Percentiles rank a stretch among this genome's conserved stretches.
Evolutionary conservation across 164 flowering plant species (phyloP).

Genomic region (Magnolia kwangsiensis): DNA sequence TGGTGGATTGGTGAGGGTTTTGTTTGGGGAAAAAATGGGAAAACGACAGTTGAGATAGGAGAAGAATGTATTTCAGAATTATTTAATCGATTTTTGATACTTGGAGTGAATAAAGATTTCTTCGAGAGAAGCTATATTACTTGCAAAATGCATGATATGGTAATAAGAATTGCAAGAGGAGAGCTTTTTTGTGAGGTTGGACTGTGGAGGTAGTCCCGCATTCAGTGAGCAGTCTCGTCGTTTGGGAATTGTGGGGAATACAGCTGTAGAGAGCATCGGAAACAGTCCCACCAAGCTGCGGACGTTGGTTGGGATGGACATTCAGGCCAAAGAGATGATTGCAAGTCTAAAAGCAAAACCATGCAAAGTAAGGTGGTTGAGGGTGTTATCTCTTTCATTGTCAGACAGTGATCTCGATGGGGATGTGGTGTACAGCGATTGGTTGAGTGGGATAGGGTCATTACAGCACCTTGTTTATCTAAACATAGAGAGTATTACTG

Average conservation of each 20-base stretch:
- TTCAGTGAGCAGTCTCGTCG: neutral
- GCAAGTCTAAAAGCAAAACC: neutral
- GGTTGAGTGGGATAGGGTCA: slow-evolving; percentile 5
- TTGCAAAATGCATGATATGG: too few species aligned
- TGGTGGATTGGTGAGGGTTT: too few species aligned
- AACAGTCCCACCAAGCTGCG: neutral
- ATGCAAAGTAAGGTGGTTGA: neutral
- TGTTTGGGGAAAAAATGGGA: too few species aligned
- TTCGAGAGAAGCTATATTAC: too few species aligned
- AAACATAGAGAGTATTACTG: neutral
- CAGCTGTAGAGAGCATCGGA: neutral
- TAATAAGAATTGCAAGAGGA: too few species aligned
- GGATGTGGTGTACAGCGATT: neutral
- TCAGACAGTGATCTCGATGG: too few species aligned
- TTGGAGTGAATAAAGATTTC: too few species aligned
- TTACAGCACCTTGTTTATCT: neutral
- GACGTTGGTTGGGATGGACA: neutral
- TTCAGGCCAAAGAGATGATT: neutral
- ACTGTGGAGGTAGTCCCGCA: neutral
- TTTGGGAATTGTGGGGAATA: neutral
- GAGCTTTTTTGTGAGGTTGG: too few species aligned
- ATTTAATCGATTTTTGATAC: too few species aligned
- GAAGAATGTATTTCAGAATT: too few species aligned
- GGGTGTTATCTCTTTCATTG: neutral
- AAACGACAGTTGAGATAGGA: too few species aligned